Percentiles rank a stretch among this genome's conserved stretches.
These are phyloP conservation scores for Auricularia sp. DNA, from an alignment of 768 basidiomycete species.

Conservation along the genomic window DNA sequence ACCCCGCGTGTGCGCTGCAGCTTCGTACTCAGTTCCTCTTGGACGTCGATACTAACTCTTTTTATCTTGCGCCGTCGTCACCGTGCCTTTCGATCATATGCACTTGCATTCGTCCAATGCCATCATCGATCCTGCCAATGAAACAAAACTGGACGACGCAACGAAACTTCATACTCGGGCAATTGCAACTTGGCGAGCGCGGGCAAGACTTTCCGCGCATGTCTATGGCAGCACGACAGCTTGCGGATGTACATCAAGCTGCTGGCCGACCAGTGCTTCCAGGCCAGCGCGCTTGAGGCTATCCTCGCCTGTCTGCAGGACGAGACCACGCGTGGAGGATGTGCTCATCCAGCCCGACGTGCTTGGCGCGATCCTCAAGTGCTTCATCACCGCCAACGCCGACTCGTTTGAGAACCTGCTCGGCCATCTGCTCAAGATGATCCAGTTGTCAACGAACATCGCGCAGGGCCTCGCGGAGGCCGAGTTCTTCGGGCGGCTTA, in stretches of 20 bases:
- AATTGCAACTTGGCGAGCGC: slow-evolving; percentile 87
- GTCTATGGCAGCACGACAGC: slow-evolving; percentile 94
- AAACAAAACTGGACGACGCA: too few species aligned
- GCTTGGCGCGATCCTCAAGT: slow-evolving; percentile 58
- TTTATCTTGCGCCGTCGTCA: too few species aligned
- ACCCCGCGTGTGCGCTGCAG: too few species aligned
- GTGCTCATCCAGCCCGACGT: slow-evolving; percentile 59
- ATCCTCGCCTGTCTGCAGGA: slow-evolving; percentile 92
- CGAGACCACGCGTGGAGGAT: slow-evolving; percentile 92
- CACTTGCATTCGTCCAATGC: too few species aligned
- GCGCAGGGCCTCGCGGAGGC: slow-evolving; percentile 71
- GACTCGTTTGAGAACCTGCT: slow-evolving; percentile 88
- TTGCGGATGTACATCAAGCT: slow-evolving; percentile 68
- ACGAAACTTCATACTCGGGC: too few species aligned
- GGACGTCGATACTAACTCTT: too few species aligned
- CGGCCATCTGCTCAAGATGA: slow-evolving; percentile 87
- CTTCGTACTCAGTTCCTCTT: too few species aligned
- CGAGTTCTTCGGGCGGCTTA: slow-evolving; percentile 77
- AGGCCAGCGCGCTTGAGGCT: slow-evolving; percentile 84
- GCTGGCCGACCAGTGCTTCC: slow-evolving; percentile 80
- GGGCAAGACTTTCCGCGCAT: slow-evolving; percentile 80
- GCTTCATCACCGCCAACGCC: slow-evolving; percentile 78
- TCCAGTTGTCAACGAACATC: slow-evolving; percentile 64
- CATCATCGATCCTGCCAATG: too few species aligned
- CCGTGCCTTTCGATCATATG: too few species aligned